Percentiles rank a stretch among this genome's conserved stretches.
These are phyloP conservation scores for Pseudogymnoascus sp. DNA, from an alignment of 2,329 filamentous ascomycete species.

Conservation along the genomic window DNA sequence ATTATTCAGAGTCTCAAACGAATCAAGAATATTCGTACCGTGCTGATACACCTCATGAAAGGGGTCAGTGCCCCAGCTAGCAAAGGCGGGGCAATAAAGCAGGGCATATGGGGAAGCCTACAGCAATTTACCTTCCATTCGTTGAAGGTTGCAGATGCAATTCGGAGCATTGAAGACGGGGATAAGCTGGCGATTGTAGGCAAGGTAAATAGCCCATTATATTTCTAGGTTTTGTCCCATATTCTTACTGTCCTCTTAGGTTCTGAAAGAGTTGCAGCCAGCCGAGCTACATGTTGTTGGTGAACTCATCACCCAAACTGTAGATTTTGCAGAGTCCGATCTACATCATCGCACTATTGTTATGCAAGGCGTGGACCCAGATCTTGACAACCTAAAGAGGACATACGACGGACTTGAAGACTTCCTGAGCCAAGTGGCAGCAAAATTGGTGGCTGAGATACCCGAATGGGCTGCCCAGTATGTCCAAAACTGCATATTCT, in stretches of 20 bases:
- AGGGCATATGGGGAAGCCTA: slow-evolving; percentile 65
- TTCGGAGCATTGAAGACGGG: slow-evolving; percentile 48
- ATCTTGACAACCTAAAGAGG: slow-evolving; percentile 70
- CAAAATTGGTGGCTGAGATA: slow-evolving; percentile 52
- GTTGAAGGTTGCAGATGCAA: slow-evolving; percentile 57
- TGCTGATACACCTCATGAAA: slow-evolving; percentile 63
- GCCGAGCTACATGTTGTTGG: slow-evolving; percentile 56
- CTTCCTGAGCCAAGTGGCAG: slow-evolving; percentile 60
- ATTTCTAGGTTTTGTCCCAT: not conserved
- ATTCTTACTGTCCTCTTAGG: slow-evolving; percentile 29
- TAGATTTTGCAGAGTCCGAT: slow-evolving; percentile 73
- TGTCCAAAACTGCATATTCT: slow-evolving; percentile 71
- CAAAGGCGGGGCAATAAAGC: slow-evolving; percentile 38
- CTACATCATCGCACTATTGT: slow-evolving; percentile 66
- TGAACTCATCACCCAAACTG: slow-evolving; percentile 58
- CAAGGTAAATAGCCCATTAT: slow-evolving; percentile 36
- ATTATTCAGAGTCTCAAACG: slow-evolving; percentile 56
- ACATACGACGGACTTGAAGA: slow-evolving; percentile 69
- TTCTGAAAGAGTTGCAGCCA: slow-evolving; percentile 51
- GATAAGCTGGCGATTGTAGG: slow-evolving; percentile 42
- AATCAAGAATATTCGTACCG: slow-evolving; percentile 65
- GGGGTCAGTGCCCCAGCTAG: slow-evolving; percentile 52
- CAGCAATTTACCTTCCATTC: slow-evolving; percentile 61
- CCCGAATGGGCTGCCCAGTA: slow-evolving; percentile 48
- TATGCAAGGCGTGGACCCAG: slow-evolving; percentile 57